These are phyloP conservation scores for Petrea volubilis DNA, from an alignment of 257 asterid species.

Conservation along the genomic window DNA sequence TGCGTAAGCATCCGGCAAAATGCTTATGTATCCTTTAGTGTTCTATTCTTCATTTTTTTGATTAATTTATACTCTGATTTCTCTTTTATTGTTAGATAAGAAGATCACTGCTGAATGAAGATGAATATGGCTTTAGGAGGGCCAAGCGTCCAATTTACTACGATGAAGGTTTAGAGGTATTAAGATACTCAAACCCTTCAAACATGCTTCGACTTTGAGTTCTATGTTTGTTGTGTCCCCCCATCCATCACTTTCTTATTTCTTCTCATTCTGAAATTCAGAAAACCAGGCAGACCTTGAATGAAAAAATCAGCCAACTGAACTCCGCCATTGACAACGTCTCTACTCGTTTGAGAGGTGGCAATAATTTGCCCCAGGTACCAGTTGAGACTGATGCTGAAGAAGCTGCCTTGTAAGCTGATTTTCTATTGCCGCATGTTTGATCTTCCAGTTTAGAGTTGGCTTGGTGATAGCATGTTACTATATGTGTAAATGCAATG, in stretches of 20 bases:
- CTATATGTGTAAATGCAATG: constrained; percentile 4
- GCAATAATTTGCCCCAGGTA: constrained; percentile 54
- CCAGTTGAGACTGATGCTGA: constrained; percentile 65
- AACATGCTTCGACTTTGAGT: constrained; percentile 9
- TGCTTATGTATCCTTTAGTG: constrained; percentile 2
- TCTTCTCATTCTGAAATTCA: constrained; percentile 36
- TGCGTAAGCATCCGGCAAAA: not conserved
- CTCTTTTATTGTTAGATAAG: constrained; percentile 52
- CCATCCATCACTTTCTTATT: not conserved
- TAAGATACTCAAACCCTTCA: not conserved
- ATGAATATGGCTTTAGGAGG: constrained; percentile 75
- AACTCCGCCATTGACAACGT: constrained; percentile 88
- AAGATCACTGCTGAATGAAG: constrained; percentile 75
- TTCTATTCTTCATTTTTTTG: not conserved
- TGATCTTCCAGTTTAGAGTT: constrained; percentile 10
- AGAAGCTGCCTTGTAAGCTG: constrained; percentile 51
- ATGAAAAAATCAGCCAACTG: constrained; percentile 74
- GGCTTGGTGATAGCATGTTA: constrained; percentile 14
- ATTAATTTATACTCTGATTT: not conserved
- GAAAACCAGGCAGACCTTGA: constrained; percentile 77
- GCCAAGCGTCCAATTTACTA: constrained; percentile 78
- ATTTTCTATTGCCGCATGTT: constrained; percentile 7
- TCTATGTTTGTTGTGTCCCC: not conserved
- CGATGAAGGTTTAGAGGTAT: constrained; percentile 82
- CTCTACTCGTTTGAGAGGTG: constrained; percentile 81